Evolutionary conservation across 1,284 basidiomycete genomes (phyloP).

Genomic region (Cutaneotrichosporon cyanovorans): DNA sequence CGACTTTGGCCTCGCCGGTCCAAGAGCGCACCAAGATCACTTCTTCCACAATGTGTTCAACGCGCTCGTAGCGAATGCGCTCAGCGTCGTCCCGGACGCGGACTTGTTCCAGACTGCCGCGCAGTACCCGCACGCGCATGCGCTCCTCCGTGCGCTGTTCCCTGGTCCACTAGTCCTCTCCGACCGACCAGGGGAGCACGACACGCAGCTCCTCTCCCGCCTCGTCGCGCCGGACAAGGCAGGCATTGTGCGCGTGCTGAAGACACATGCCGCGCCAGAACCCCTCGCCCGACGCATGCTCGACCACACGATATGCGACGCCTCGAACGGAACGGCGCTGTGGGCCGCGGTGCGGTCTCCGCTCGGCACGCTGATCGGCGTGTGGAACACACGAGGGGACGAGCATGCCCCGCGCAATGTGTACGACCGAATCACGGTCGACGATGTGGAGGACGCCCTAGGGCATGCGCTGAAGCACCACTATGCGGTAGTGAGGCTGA

Average conservation of each 20-base stretch:
- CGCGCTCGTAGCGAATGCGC: conserved; percentile 24
- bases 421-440: conserved; percentile 1
- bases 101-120: conserved; percentile 34
- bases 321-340: conserved; percentile 4
- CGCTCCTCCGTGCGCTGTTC: conserved; percentile 24
- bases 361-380: conserved; percentile 1
- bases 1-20: conserved; percentile 27
- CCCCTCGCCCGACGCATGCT: conserved; percentile 1
- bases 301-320: conserved; percentile 3
- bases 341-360: conserved; percentile 2
- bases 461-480: neutral
- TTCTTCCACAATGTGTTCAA: conserved; percentile 25
- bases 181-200: conserved; percentile 22
- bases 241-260: conserved; percentile 1
- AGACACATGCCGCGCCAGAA: neutral
- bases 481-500: neutral
- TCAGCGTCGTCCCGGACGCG: conserved; percentile 27
- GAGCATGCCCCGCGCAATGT: neutral
- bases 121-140: conserved; percentile 24
- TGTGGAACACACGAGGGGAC: conserved; percentile 6
- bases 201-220: conserved; percentile 12
- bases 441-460: conserved; percentile 6
- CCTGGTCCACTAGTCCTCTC: conserved; percentile 31
- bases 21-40: conserved; percentile 22
- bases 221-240: conserved; percentile 7